Evolutionary conservation across 2,329 filamentous ascomycete species (phyloP), one percentile per base, ranked within the genome.

Genomic region (Cryphonectria carpinicola): DNA sequence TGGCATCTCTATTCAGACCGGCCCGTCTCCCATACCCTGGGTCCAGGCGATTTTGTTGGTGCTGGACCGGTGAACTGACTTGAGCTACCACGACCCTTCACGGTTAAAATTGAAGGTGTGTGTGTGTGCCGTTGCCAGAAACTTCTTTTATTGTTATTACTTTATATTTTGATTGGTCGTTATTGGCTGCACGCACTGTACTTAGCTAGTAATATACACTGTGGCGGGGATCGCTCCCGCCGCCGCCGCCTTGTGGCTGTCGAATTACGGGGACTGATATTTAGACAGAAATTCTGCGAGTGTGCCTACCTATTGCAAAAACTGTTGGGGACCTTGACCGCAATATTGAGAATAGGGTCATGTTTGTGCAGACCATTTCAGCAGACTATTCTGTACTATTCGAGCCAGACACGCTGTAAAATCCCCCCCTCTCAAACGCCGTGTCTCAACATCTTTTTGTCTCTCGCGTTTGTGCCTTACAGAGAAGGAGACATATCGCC

Each of bases 1-100:
- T 32, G 62, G 66, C 60, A 63, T 58, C 54, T 71, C 43, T 66
- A 49, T 65, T 61, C 66, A 61, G 56, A 66, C 67, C 46, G 62
- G 60, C 67, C 58, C 52, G 67, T 32, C n/a, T 22, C 46, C 65
- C 28, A 60, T 43, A 54, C 49, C 49, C 25, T 68, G 69, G 41
- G 35, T 43, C 17, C 67, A 66, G 62, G 70, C 64, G 67, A 71
- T 58, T n/a, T 49, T 65, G 52, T 56, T 28, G 52, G 52, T 56
- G 52, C 52, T 28, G 46, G 5, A 28, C 52, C 52, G 52, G 52
- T 56, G 52, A 56, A 19, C 54, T 32, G 54, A 32, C 46, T 49
- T 49, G 46, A 22, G 19, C 14, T 32, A 17, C 54, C 54, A 19
- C 14, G 14, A 32, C 28, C 54, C 8, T 19, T 32, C 54, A 58